phyloP scores from a whole-genome alignment of 495 filamentous ascomycete species.

The Cryomyces antarcticus region DNA sequence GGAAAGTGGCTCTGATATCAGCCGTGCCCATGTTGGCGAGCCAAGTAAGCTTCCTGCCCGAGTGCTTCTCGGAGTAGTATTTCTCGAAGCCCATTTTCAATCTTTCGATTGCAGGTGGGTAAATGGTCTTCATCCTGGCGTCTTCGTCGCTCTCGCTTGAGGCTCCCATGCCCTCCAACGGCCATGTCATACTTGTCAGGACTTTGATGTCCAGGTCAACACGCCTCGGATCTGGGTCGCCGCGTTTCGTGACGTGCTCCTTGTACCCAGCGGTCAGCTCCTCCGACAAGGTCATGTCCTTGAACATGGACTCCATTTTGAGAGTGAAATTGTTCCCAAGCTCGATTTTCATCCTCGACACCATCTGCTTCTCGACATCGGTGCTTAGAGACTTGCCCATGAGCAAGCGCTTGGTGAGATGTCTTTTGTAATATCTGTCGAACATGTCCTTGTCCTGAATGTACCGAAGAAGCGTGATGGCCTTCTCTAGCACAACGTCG shows the following conservation, averaged over 20 bases:
- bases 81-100: slow-evolving; percentile 74
- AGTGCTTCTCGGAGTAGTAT: slow-evolving; percentile 76
- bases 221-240: slow-evolving; percentile 42
- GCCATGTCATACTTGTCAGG: slow-evolving; percentile 88
- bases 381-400: slow-evolving; percentile 72
- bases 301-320: slow-evolving; percentile 95
- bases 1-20: slow-evolving; percentile 65
- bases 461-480: slow-evolving; percentile 69
- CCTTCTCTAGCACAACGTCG: slow-evolving; percentile 75
- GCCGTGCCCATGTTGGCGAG: slow-evolving; percentile 61
- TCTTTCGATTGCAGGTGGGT: slow-evolving; percentile 52
- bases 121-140: slow-evolving; percentile 34
- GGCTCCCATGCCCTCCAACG: slow-evolving; percentile 60
- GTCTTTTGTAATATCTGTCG: slow-evolving; percentile 95
- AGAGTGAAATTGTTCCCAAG: slow-evolving; percentile 83
- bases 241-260: slow-evolving; percentile 38
- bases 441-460: slow-evolving; percentile 88
- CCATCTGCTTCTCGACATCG: slow-evolving; percentile 88
- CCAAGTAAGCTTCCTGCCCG: slow-evolving; percentile 76
- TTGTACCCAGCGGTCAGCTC: slow-evolving; percentile 66
- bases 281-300: slow-evolving; percentile 79
- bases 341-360: slow-evolving; percentile 86
- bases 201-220: slow-evolving; percentile 68
- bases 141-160: slow-evolving; percentile 29
- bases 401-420: slow-evolving; percentile 67